Base-by-base conservation (phyloP, 768 basidiomycete genomes). In the Termitomyces sp. region DNA sequence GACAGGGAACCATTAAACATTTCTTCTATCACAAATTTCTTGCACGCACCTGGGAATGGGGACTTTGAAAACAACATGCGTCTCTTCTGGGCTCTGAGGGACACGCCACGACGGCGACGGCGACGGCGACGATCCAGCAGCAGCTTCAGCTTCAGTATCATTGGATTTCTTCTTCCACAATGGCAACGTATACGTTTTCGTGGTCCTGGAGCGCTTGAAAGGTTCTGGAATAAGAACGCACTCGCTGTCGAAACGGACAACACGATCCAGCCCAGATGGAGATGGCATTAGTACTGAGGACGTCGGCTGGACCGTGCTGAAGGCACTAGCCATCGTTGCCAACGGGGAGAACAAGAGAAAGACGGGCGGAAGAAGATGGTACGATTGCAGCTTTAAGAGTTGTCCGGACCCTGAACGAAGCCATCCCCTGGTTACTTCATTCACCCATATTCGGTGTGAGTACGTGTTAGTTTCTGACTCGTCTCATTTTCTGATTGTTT, bases 201-300 rank as follows among this genome's bases (percentile, higher is more conserved):
- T 83, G 60, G 84, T 65, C 43, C 76, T 72, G 24, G 82, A 75
- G 26, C 77, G 69, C 51, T 74, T 79, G 4, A 73, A 70, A 48
- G 71, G 69, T 15, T 86, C 80, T n/a, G 88, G 88, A 54, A 91
- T 90, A 62, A 91, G 77, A 4, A 88, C 73, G 56, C 89, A 90
- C 62, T 85, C 78, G 51, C 75, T 73, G 72, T 90, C 81, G 69
- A 91, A 91, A 54, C 88, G 79, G 4, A 90, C 89, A 22, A 74
- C 60, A 49, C 73, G 71, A 56, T 38, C 53, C 44, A 51, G 30
- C 30, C 57, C 53, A 48, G 50, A 19, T 4, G 47, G 50, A 9
- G 44, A 47, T 44, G 59, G 42, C 35, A 60, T 49, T 5, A 55
- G 35, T 28, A 56, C 51, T 19, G 61, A 51, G 42, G 58, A 58